Percentiles rank a stretch among this genome's conserved stretches.
Evolutionary conservation across 345 rosid species (phyloP).

Genomic region (Boechera stricta): DNA sequence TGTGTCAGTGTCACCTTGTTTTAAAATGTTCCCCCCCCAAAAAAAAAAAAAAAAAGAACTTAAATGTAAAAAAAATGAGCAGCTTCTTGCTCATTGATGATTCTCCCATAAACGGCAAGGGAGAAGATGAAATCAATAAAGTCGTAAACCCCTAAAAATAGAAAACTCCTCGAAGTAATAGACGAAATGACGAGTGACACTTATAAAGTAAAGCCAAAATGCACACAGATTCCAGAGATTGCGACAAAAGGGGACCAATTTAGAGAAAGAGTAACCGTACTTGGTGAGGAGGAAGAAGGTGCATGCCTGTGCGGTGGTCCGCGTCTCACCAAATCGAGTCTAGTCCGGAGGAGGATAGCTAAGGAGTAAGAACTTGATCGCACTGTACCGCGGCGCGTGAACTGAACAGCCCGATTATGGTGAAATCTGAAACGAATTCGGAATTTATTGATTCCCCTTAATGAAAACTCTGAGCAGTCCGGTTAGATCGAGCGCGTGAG

Average conservation of each 20-base stretch:
- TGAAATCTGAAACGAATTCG: background rate
- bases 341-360: constrained; percentile 10
- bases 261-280: constrained; percentile 14
- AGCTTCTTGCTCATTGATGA: constrained; percentile 5
- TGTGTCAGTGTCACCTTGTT: background rate
- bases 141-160: background rate
- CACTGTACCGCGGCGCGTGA: constrained; percentile 25
- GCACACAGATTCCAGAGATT: constrained; percentile 27
- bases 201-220: background rate
- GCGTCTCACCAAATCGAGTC: constrained; percentile 35
- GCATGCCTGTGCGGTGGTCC: constrained; percentile 39
- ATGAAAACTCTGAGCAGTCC: background rate
- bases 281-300: constrained; percentile 14
- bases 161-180: constrained; percentile 13
- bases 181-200: constrained; percentile 2
- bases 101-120: constrained; percentile 26
- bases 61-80: background rate
- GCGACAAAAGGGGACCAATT: constrained; percentile 15
- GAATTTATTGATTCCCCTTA: background rate
- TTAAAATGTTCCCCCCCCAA: background rate
- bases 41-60: background rate
- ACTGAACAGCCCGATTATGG: constrained; percentile 6
- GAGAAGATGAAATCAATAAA: background rate
- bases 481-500: constrained; percentile 27
- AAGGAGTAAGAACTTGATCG: constrained; percentile 6